phyloP scores from a whole-genome alignment of 2,329 filamentous ascomycete genomes.

The Pseudodiploospora longispora region DNA sequence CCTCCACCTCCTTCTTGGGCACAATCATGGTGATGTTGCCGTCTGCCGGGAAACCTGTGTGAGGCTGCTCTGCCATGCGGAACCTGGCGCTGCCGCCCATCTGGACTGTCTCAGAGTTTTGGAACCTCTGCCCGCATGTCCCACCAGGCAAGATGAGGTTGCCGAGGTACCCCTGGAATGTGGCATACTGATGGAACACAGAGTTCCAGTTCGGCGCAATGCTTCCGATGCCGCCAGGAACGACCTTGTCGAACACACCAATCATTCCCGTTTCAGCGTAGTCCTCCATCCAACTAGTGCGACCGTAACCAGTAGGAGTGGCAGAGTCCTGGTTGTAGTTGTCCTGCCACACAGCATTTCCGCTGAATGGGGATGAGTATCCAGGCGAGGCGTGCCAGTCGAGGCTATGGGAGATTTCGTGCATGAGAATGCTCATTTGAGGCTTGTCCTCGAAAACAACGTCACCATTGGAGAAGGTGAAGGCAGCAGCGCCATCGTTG shows the following conservation, averaged over 20 bases:
- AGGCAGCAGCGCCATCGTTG: no score
- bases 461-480: slow-evolving; percentile 5
- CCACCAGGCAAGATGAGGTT: slow-evolving; percentile 12
- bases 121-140: slow-evolving; percentile 9
- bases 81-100: slow-evolving; percentile 7
- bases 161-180: slow-evolving; percentile 12
- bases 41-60: no score
- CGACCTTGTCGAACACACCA: slow-evolving; percentile 17
- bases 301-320: slow-evolving; percentile 12
- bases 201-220: slow-evolving; percentile 16
- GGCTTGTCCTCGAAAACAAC: slow-evolving; percentile 12
- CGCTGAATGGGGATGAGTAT: slow-evolving; percentile 5
- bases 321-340: slow-evolving; percentile 13
- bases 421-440: slow-evolving; percentile 10
- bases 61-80: slow-evolving; percentile 1
- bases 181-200: slow-evolving; percentile 17
- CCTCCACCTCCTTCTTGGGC: no score
- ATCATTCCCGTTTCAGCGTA: slow-evolving; percentile 18
- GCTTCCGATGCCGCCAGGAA: slow-evolving; percentile 16
- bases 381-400: slow-evolving; percentile 14
- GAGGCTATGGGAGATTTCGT: slow-evolving; percentile 14
- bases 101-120: slow-evolving; percentile 9
- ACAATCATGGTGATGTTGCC: no score
- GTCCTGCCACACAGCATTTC: slow-evolving; percentile 12
- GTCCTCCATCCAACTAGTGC: slow-evolving; percentile 16